Evolutionary conservation across 768 basidiomycete genomes (phyloP).

Genomic region (Obba rivulosa): DNA sequence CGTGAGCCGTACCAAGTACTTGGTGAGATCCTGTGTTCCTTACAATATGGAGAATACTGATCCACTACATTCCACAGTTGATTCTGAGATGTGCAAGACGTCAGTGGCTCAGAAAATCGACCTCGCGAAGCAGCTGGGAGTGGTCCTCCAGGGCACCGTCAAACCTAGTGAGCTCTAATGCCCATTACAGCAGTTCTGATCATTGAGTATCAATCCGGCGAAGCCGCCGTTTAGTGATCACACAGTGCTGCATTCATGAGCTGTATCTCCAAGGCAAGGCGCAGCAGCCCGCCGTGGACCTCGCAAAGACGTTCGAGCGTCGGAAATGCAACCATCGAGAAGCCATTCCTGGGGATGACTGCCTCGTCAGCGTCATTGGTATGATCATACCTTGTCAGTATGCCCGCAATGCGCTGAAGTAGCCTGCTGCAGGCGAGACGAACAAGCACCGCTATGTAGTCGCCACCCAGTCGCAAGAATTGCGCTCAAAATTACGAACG

Average conservation of each 20-base stretch:
- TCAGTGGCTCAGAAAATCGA: slow-evolving; percentile 69
- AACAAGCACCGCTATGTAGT: slow-evolving; percentile 94
- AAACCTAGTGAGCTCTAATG: slow-evolving; percentile 78
- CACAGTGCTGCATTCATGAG: slow-evolving; percentile 94
- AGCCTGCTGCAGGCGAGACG: slow-evolving; percentile 46
- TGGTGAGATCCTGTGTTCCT: slow-evolving; percentile 43
- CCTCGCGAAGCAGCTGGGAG: slow-evolving; percentile 65
- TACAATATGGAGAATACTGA: neutral
- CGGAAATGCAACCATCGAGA: slow-evolving; percentile 93
- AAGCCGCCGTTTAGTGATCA: slow-evolving; percentile 80
- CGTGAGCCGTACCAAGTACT: slow-evolving; percentile 92
- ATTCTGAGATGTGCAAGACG: slow-evolving; percentile 75
- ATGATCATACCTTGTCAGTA: slow-evolving; percentile 17
- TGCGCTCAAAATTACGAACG: slow-evolving; percentile 62
- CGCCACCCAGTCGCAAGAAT: slow-evolving; percentile 73
- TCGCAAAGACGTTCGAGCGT: slow-evolving; percentile 91
- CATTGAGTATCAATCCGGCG: slow-evolving; percentile 26
- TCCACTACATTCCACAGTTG: slow-evolving; percentile 46
- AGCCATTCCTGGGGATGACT: slow-evolving; percentile 80
- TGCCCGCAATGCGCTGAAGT: neutral
- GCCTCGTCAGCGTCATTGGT: slow-evolving; percentile 81
- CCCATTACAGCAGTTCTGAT: neutral
- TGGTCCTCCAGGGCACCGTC: slow-evolving; percentile 78
- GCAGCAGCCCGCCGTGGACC: slow-evolving; percentile 72
- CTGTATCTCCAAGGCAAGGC: slow-evolving; percentile 79